Conservation (phyloP, 176 grass and related monocot species). For the Rhynchospora pubera region DNA sequence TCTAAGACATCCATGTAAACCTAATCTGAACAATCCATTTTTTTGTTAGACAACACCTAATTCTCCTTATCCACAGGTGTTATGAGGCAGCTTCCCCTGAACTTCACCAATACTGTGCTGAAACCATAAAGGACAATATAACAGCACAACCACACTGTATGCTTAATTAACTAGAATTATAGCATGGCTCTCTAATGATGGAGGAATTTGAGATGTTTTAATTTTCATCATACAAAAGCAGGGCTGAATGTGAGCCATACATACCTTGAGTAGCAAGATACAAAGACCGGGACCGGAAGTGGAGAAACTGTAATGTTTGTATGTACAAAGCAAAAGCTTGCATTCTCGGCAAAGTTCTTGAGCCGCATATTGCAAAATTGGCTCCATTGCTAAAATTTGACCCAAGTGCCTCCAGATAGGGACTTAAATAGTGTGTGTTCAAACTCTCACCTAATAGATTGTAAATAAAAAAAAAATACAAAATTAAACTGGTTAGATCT, state of each 20-base stretch:
- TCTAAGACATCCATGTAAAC: neutral
- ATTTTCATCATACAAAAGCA: constrained; percentile 7
- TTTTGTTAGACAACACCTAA: neutral
- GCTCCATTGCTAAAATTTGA: constrained; percentile 71
- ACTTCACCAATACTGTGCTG: neutral
- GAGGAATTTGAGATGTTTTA: neutral
- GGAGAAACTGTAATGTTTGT: constrained; percentile 67
- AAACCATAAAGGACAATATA: neutral
- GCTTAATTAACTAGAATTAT: neutral
- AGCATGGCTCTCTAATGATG: neutral
- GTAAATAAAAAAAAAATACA: neutral
- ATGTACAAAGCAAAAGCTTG: constrained; percentile 45
- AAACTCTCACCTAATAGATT: constrained; percentile 56
- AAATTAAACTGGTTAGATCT: neutral
- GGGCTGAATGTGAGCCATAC: neutral
- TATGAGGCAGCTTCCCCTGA: neutral
- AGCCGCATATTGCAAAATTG: constrained; percentile 70
- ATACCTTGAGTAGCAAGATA: constrained; percentile 27
- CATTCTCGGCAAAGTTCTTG: constrained; percentile 38
- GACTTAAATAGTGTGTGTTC: constrained; percentile 67
- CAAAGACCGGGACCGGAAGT: constrained; percentile 60
- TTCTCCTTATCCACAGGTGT: neutral
- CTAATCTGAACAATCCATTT: neutral
- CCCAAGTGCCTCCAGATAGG: constrained; percentile 63
- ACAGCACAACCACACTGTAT: neutral